Evolutionary conservation across 2,329 filamentous ascomycete species (phyloP).

Genomic region (Penicillium sp.): DNA sequence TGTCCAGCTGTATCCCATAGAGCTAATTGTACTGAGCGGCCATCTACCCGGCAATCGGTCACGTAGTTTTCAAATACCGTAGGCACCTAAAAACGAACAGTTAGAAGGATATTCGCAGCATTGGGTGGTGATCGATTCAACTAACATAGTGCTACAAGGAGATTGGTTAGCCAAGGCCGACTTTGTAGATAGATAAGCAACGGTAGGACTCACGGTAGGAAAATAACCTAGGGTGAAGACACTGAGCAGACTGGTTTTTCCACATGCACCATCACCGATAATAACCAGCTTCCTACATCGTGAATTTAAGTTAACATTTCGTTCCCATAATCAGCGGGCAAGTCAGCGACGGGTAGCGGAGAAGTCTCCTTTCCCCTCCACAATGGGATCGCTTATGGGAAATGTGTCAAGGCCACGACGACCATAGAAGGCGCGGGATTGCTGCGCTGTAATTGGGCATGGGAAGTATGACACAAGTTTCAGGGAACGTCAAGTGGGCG

Average conservation of each 20-base stretch:
- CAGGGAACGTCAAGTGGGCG: conserved; percentile 6
- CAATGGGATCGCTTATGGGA: background rate
- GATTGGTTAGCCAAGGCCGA: conserved; percentile 24
- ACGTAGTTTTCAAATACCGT: conserved; percentile 99
- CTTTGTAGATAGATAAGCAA: conserved; percentile 17
- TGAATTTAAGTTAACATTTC: conserved; percentile 23
- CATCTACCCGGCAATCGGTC: conserved; percentile 96
- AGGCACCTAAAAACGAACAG: conserved; percentile 66
- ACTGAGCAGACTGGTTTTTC: conserved; percentile 95
- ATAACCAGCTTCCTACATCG: conserved; percentile 84
- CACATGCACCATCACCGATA: conserved; percentile 95
- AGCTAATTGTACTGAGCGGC: conserved; percentile 96
- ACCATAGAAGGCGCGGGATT: conserved; percentile 1
- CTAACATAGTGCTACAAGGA: conserved; percentile 50
- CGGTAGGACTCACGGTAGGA: conserved; percentile 74
- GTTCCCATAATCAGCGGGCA: background rate
- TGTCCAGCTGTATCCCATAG: conserved; percentile 99
- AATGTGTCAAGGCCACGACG: background rate
- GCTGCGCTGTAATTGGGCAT: conserved; percentile 9
- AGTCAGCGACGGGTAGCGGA: background rate
- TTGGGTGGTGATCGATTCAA: conserved; percentile 15
- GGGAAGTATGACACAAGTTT: conserved; percentile 2
- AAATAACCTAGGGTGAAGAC: conserved; percentile 99
- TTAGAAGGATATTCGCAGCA: conserved; percentile 10
- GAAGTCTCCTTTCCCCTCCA: background rate